Evolutionary conservation across 495 filamentous ascomycete genomes (phyloP), one percentile per base, ranked within the genome.

Genomic region (Talaromyces proteolyticus): DNA sequence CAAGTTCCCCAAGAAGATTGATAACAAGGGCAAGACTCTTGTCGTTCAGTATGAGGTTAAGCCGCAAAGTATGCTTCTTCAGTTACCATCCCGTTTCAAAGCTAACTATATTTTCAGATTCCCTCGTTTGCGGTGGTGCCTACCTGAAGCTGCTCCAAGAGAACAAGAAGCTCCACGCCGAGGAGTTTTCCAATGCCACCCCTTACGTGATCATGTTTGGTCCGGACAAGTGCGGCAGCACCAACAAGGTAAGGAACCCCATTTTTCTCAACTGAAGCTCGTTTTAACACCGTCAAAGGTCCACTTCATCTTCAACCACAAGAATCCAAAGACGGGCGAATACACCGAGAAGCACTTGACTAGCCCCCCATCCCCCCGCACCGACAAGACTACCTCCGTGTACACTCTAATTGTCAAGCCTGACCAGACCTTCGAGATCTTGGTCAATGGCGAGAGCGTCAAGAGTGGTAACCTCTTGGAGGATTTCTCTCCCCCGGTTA

Each of bases 201-300:
- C 94, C 94, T 34, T 99, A 99, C 67, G 88, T 99, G 55, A 94
- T 99, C 77, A 97, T 97, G 94, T 99, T 99, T 69, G 94, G 94
- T 57, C 94, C 94, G 62, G 94, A 99, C 77, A 99, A 96, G 85
- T 99, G 94, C 68, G 94, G 93, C 72, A 81, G 88, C 62, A 97
- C 90, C 67, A 99, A 99, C 83, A 97, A 97, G 86, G 82, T 82
- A 72, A 49, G 62, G 7, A 24, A 37, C 21, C 26, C 4, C 2
- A 34, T 1, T 34, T 10, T 34, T 2, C n/a, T n/a, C n/a, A n/a
- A n/a, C n/a, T 34, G 29, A 34, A 8, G 8, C 8, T 2, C 2
- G 29, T 34, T 38, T 44, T 25, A 59, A 36, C n/a, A 12, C 22
- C 17, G 10, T 40, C 26, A n/a, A 48, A 84, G 81, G 89, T 99